These are phyloP conservation scores for Candida quercuum DNA, from an alignment of 805 yeast species.

Conservation along the genomic window DNA sequence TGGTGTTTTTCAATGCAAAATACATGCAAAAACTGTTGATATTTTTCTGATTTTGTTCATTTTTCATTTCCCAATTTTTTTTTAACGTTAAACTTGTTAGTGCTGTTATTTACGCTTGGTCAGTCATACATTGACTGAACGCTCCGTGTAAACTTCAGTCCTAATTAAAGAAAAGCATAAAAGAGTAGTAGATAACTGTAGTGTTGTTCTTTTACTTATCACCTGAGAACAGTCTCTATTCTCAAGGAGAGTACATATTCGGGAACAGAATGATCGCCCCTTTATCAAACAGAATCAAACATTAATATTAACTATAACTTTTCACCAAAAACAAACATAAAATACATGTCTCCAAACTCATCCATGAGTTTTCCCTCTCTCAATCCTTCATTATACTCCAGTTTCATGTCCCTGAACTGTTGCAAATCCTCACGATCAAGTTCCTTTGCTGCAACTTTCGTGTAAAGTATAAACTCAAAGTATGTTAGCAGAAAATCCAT, in stretches of 20 bases:
- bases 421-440: conserved; percentile 11
- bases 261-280: too few species aligned
- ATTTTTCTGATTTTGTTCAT: conserved; percentile 1
- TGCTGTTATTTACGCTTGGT: conserved; percentile 14
- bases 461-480: conserved; percentile 16
- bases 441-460: conserved; percentile 11
- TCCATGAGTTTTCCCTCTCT: conserved; percentile 14
- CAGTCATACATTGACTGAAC: too few species aligned
- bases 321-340: conserved; percentile 17
- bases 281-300: too few species aligned
- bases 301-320: conserved; percentile 3
- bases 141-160: conserved; percentile 3
- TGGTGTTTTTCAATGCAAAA: conserved; percentile 9
- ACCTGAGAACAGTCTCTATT: too few species aligned
- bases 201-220: too few species aligned
- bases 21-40: conserved; percentile 8
- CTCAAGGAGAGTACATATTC: too few species aligned
- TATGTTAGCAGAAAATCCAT: conserved; percentile 19
- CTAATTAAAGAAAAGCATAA: conserved; percentile 1
- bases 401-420: conserved; percentile 13
- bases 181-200: too few species aligned
- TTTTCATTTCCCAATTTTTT: conserved; percentile 1
- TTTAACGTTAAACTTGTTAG: neutral
- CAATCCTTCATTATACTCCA: conserved; percentile 16
- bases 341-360: conserved; percentile 21